These are phyloP conservation scores for Boletales sp. DNA, from an alignment of 768 basidiomycete species.

Conservation along the genomic window DNA sequence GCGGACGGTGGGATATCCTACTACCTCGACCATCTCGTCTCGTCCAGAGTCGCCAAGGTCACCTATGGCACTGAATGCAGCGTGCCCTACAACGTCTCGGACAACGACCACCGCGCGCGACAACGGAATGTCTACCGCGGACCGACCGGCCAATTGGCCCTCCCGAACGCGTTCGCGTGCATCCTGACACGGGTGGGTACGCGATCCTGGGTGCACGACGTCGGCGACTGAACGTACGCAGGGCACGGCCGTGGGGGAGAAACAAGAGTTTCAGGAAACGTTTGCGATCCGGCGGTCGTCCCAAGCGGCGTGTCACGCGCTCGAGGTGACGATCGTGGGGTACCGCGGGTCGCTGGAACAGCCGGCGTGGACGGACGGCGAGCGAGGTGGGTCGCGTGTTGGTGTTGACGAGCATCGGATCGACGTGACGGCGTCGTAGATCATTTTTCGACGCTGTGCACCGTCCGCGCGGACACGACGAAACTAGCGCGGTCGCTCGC, in stretches of 20 bases:
- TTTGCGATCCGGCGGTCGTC: slow-evolving; percentile 31
- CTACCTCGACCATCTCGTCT: slow-evolving; percentile 46
- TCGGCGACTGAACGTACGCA: slow-evolving; percentile 8
- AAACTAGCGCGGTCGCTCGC: slow-evolving; percentile 24
- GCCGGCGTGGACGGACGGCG: slow-evolving; percentile 33
- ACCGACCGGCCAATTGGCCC: slow-evolving; percentile 36
- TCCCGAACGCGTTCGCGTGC: slow-evolving; percentile 40
- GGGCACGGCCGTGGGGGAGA: slow-evolving; percentile 44
- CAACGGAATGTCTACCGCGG: slow-evolving; percentile 29
- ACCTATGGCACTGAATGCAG: slow-evolving; percentile 46
- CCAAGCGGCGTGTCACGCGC: slow-evolving; percentile 16
- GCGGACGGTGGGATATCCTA: slow-evolving; percentile 47
- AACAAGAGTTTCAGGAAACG: slow-evolving; percentile 40
- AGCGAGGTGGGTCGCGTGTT: slow-evolving; percentile 23
- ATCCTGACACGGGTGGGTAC: slow-evolving; percentile 40
- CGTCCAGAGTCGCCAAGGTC: slow-evolving; percentile 43
- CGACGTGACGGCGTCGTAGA: slow-evolving; percentile 14
- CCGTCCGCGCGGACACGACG: slow-evolving; percentile 31
- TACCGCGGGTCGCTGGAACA: slow-evolving; percentile 28
- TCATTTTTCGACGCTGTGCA: slow-evolving; percentile 35
- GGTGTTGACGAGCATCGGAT: not conserved
- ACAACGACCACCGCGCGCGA: slow-evolving; percentile 41
- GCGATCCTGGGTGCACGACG: too few relatives aligned
- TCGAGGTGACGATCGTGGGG: slow-evolving; percentile 25
- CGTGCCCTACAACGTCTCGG: slow-evolving; percentile 31